These are phyloP conservation scores for Cyclotella choctawhatcheeana DNA, from an alignment of 108 stramenopile genomes.

Conservation along the genomic window DNA sequence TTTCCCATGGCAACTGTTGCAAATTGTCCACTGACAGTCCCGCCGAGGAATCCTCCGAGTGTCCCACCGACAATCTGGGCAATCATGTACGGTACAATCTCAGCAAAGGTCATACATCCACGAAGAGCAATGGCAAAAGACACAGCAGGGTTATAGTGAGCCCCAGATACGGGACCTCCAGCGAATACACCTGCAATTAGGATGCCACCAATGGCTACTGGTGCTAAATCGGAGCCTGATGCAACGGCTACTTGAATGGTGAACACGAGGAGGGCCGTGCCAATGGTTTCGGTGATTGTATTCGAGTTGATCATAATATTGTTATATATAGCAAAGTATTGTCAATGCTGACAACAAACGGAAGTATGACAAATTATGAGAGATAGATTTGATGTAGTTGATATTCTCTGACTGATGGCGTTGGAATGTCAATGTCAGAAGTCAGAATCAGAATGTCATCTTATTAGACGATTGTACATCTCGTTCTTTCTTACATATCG, in stretches of 20 bases:
- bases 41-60: slow-evolving; percentile 26
- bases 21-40: neutral
- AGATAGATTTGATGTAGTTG: too few species aligned
- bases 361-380: too few species aligned
- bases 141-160: slow-evolving; percentile 60
- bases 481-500: too few species aligned
- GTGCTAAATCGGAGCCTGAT: slow-evolving; percentile 10
- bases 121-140: slow-evolving; percentile 38
- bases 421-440: too few species aligned
- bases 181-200: slow-evolving; percentile 26
- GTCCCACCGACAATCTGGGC: slow-evolving; percentile 50
- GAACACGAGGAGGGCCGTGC: slow-evolving; percentile 34
- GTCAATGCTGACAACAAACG: too few species aligned
- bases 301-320: slow-evolving; percentile 21
- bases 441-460: too few species aligned
- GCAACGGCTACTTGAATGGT: slow-evolving; percentile 28
- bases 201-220: slow-evolving; percentile 23
- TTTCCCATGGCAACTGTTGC: slow-evolving; percentile 12
- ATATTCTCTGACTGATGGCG: too few species aligned
- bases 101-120: slow-evolving; percentile 32
- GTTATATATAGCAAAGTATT: too few species aligned
- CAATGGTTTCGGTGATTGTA: slow-evolving; percentile 14
- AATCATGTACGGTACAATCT: slow-evolving; percentile 31
- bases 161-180: slow-evolving; percentile 48
- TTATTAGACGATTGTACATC: too few species aligned